phyloP scores from a whole-genome alignment of 495 filamentous ascomycete species.

The Cercophora scortea region DNA sequence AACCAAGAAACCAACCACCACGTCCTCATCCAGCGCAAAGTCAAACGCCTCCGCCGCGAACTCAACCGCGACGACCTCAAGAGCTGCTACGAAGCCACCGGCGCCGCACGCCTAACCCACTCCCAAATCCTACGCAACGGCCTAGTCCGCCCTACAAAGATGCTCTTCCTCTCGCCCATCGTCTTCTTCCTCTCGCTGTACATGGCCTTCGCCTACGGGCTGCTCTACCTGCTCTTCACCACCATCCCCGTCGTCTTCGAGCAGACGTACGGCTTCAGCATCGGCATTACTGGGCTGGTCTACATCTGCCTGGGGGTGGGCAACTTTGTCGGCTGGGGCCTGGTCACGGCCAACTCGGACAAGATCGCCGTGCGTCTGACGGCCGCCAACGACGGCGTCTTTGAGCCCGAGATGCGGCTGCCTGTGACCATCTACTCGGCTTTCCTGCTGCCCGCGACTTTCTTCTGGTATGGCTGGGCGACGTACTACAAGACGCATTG shows the following conservation, averaged over 20 bases:
- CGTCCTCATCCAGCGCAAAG: slow-evolving; percentile 46
- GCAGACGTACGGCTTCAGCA: slow-evolving; percentile 39
- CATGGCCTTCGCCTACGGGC: slow-evolving; percentile 67
- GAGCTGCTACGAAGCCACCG: slow-evolving; percentile 24
- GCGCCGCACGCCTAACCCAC: slow-evolving; percentile 7
- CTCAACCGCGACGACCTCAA: slow-evolving; percentile 25
- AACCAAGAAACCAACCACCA: slow-evolving; percentile 48
- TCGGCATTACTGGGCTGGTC: slow-evolving; percentile 30
- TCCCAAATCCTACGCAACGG: slow-evolving; percentile 25
- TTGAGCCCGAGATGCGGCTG: slow-evolving; percentile 50
- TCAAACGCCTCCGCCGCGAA: slow-evolving; percentile 28
- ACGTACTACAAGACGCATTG: slow-evolving; percentile 25
- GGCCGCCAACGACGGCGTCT: slow-evolving; percentile 41
- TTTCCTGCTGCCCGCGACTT: slow-evolving; percentile 31
- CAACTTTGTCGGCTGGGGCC: slow-evolving; percentile 27
- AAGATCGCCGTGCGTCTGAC: slow-evolving; percentile 32
- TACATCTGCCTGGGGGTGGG: slow-evolving; percentile 41
- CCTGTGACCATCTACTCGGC: slow-evolving; percentile 30
- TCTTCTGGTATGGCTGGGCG: slow-evolving; percentile 43
- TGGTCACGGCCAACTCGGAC: slow-evolving; percentile 32
- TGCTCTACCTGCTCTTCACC: slow-evolving; percentile 70
- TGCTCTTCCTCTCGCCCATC: slow-evolving; percentile 55
- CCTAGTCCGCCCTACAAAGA: slow-evolving; percentile 47
- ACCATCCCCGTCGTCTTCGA: slow-evolving; percentile 57
- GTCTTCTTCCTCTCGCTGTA: slow-evolving; percentile 63